Evolutionary conservation across 306 rosid genomes (phyloP), one percentile per base, ranked within the genome.

Genomic region (Trifolium pratense): DNA sequence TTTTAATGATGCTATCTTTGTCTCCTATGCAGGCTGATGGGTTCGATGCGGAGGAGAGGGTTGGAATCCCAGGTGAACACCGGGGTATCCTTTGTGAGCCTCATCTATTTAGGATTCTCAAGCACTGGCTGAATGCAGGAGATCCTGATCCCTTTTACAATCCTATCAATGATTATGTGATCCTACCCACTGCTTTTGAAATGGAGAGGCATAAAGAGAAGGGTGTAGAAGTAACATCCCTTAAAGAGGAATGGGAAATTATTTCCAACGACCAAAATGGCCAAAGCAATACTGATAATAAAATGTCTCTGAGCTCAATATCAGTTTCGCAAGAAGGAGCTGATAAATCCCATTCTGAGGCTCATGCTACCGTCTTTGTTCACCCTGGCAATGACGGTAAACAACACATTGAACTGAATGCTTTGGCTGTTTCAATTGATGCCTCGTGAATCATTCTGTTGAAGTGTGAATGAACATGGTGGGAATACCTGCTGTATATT

Each of bases 201-300:
- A 67, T 89, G 65, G 96, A 89, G 75, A 84, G 68, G 43, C 84
- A 80, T 66, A 59, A 25, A 55, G 93, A 91, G 72, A 84, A 80
- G 29, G 93, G 91, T 65, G 5, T 88, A 6, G 84, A 91, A 77
- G 90, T 91, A 73, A 75, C 95, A 11, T 85, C 99, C 21, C 85
- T 91, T 53, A 91, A 86, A 87, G 99, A 91, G 78, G 99, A 94
- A 59, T 94, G 99, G 99, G 99, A 89, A 79, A 84, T 94, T 66
- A 88, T 94, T 81, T 73, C 92, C 51, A 75, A 70, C 4, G 77
- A 85, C 64, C 81, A 79, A 70, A 88, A 80, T 62, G 63, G 64
- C 5, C 78, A 26, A 55, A 74, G 48, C 52, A 72, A 49, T 52
- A 7, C 77, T 16, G 73, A 78, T 5, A 78, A 85, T 62, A 59